Percentiles rank a stretch among this genome's conserved stretches.
Evolutionary conservation across 352 stramenopile genomes (phyloP).

Genomic region (Phytophthora kernoviae): DNA sequence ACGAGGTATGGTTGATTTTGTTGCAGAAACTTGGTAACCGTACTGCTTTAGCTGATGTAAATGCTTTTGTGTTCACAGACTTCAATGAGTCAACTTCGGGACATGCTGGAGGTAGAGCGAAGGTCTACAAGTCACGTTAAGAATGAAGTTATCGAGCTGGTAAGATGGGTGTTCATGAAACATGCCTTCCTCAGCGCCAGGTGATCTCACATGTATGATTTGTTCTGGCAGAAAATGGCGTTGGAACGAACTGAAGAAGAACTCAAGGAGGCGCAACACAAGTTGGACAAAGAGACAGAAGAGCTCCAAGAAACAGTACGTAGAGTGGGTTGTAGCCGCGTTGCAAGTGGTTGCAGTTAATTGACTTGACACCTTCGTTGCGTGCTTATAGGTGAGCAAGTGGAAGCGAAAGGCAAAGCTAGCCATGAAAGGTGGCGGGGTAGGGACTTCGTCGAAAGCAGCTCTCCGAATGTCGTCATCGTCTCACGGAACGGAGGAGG

Average conservation of each 20-base stretch:
- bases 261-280: constrained; percentile 55
- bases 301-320: constrained; percentile 60
- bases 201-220: neutral
- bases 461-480: constrained; percentile 54
- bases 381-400: constrained; percentile 31
- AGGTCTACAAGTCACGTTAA: constrained; percentile 37
- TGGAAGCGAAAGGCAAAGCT: constrained; percentile 82
- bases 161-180: constrained; percentile 15
- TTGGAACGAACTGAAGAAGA: constrained; percentile 54
- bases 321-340: neutral
- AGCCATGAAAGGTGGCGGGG: constrained; percentile 35
- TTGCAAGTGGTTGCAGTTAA: neutral
- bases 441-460: constrained; percentile 10
- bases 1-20: constrained; percentile 39
- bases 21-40: neutral
- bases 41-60: neutral
- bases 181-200: neutral
- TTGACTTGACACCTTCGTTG: constrained; percentile 14
- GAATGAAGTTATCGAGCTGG: constrained; percentile 45
- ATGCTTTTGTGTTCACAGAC: constrained; percentile 21
- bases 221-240: constrained; percentile 40
- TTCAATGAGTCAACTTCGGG: constrained; percentile 41
- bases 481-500: constrained; percentile 61
- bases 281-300: constrained; percentile 70
- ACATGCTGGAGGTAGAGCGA: constrained; percentile 44